A percentile compares a stretch with the other conserved stretches of the same genome.
phyloP scores from a whole-genome alignment of 2,329 filamentous ascomycete genomes.

The Penicillium frequentans region DNA sequence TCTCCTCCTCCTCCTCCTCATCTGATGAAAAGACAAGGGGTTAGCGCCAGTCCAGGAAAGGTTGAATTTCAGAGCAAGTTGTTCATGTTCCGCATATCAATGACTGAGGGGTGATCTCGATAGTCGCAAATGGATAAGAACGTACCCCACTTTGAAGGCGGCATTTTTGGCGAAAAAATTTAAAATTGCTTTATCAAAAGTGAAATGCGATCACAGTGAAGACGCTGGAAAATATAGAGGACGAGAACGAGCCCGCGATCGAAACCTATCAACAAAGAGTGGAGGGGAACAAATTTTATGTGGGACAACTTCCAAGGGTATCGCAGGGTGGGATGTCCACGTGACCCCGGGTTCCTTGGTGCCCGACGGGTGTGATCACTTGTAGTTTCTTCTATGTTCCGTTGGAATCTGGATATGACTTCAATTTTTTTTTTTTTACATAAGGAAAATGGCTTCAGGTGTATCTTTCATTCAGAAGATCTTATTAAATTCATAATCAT shows the following conservation, averaged over 20 bases:
- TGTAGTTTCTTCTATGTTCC: too few species aligned
- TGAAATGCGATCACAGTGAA: conserved; percentile 7
- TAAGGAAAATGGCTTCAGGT: background rate
- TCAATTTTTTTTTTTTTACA: background rate
- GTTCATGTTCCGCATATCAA: background rate
- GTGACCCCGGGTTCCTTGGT: conserved; percentile 19
- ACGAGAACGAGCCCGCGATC: conserved; percentile 16
- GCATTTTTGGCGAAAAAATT: conserved; percentile 36
- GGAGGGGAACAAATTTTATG: conserved; percentile 31
- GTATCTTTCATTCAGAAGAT: conserved; percentile 22
- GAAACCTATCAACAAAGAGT: conserved; percentile 19
- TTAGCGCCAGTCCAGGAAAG: conserved; percentile 8
- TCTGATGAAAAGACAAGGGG: background rate
- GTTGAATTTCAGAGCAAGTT: background rate
- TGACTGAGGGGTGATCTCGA: conserved; percentile 2
- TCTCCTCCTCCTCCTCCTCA: conserved; percentile 54
- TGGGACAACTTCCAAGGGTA: conserved; percentile 22
- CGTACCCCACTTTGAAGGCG: conserved; percentile 53
- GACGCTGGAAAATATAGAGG: conserved; percentile 12
- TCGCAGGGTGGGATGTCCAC: conserved; percentile 21
- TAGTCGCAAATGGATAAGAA: conserved; percentile 24
- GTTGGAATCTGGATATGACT: background rate
- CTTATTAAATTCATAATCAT: conserved; percentile 32
- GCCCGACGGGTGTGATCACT: conserved; percentile 19
- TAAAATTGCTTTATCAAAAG: conserved; percentile 4